Evolutionary conservation across 1,284 basidiomycete species (phyloP).

Genomic region (Austroboletus niveus): DNA sequence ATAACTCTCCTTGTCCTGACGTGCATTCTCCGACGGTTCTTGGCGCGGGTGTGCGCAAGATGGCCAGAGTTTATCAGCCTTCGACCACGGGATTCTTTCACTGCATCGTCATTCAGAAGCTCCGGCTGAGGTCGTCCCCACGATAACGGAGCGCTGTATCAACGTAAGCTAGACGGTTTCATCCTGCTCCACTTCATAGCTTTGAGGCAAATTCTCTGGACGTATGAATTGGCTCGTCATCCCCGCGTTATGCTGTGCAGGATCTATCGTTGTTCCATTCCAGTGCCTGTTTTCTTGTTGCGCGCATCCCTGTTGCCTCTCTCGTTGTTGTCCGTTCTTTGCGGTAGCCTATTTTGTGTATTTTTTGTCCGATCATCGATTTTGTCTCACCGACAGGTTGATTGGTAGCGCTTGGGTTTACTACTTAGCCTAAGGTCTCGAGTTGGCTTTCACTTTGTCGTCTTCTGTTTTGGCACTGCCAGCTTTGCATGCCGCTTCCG

Average conservation of each 20-base stretch:
- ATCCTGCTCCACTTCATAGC: not conserved
- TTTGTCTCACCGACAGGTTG: not conserved
- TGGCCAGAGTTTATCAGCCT: not conserved
- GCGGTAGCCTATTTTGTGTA: not conserved
- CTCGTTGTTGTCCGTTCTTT: not conserved
- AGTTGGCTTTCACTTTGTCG: not conserved
- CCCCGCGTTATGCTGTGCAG: not conserved
- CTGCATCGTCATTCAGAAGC: not conserved
- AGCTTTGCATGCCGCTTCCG: not conserved
- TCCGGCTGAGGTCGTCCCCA: not conserved
- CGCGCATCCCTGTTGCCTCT: too few species aligned
- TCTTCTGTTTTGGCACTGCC: not conserved
- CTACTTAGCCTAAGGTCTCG: not conserved
- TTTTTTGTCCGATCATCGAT: constrained; percentile 7
- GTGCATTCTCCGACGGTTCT: too few species aligned
- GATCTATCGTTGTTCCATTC: not conserved
- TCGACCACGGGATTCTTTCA: not conserved
- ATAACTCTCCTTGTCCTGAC: not conserved
- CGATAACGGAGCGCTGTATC: constrained; percentile 1
- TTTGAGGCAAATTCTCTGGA: not conserved
- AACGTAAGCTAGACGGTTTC: constrained; percentile 4
- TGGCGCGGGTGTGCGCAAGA: too few species aligned
- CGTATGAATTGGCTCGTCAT: not conserved
- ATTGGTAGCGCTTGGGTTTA: constrained; percentile 5
- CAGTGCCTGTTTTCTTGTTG: not conserved